Conservation (phyloP, 257 asterid species). For the Scutellaria barbata region DNA sequence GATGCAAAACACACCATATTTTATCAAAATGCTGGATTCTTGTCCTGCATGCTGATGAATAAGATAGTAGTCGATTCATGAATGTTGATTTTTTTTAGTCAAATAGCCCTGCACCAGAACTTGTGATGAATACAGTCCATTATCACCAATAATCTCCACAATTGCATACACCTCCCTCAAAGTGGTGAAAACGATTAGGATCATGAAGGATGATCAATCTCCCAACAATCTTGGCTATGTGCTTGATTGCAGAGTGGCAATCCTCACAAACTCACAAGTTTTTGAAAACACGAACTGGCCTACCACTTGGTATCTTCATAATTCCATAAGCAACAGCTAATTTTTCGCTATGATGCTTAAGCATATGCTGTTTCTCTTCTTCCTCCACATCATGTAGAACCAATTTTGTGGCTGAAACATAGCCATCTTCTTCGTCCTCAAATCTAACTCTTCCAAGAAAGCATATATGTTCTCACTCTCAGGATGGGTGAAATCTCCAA, state of each 20-base stretch:
- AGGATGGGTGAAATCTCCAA: slow-evolving; percentile 75
- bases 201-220: slow-evolving; percentile 81
- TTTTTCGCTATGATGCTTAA: slow-evolving; percentile 31
- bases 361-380: slow-evolving; percentile 88
- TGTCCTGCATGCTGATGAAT: neutral
- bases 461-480: slow-evolving; percentile 62
- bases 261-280: slow-evolving; percentile 93
- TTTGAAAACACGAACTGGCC: slow-evolving; percentile 84
- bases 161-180: slow-evolving; percentile 65
- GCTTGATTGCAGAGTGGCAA: slow-evolving; percentile 84
- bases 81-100: neutral
- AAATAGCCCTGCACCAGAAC: too few relatives aligned
- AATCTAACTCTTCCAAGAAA: slow-evolving; percentile 75
- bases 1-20: neutral
- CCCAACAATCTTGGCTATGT: slow-evolving; percentile 75
- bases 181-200: slow-evolving; percentile 29
- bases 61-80: neutral
- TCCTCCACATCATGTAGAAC: slow-evolving; percentile 96
- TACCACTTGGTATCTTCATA: slow-evolving; percentile 67
- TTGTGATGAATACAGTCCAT: too few relatives aligned
- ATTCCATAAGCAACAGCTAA: too few relatives aligned
- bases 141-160: slow-evolving; percentile 66
- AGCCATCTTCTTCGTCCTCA: slow-evolving; percentile 73
- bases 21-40: neutral
- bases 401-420: slow-evolving; percentile 71